phyloP scores from a whole-genome alignment of 2,329 filamentous ascomycete species.

The Coccinonectria pachysandricola region DNA sequence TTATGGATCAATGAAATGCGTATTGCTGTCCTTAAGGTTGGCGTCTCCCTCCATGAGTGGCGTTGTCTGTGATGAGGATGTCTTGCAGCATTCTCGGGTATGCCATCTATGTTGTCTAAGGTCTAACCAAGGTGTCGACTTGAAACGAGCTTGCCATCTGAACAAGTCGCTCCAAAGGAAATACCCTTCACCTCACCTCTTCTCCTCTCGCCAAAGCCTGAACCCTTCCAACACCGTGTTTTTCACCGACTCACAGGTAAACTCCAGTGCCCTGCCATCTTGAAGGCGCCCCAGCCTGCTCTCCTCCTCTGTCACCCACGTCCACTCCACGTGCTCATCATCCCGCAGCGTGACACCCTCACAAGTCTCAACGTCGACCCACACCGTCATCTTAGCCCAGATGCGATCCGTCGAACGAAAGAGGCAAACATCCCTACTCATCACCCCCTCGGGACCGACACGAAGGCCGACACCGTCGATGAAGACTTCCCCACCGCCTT shows the following conservation, averaged over 20 bases:
- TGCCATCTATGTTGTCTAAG: no score
- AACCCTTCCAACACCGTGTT: slow-evolving; percentile 24
- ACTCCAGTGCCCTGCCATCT: slow-evolving; percentile 19
- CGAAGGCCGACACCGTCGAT: slow-evolving; percentile 6
- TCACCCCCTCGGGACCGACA: not conserved
- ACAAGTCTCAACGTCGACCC: slow-evolving; percentile 18
- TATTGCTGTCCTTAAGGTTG: no score
- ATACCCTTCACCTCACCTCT: not conserved
- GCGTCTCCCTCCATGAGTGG: no score
- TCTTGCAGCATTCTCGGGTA: no score
- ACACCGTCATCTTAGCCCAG: slow-evolving; percentile 21
- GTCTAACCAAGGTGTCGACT: no score
- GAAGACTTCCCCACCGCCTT: slow-evolving; percentile 8
- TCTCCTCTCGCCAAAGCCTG: slow-evolving; percentile 13
- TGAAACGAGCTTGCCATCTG: not conserved
- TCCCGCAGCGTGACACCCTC: slow-evolving; percentile 21
- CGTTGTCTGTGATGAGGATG: no score
- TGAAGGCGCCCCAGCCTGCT: slow-evolving; percentile 14
- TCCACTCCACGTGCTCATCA: slow-evolving; percentile 28
- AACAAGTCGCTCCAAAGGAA: slow-evolving; percentile 1
- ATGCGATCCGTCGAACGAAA: slow-evolving; percentile 14
- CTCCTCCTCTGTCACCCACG: slow-evolving; percentile 30
- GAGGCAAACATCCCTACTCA: slow-evolving; percentile 12
- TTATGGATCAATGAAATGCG: slow-evolving; percentile 21
- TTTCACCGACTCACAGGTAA: slow-evolving; percentile 24